Base-by-base conservation (phyloP, 306 rosid genomes). In the Castanea crenata region DNA sequence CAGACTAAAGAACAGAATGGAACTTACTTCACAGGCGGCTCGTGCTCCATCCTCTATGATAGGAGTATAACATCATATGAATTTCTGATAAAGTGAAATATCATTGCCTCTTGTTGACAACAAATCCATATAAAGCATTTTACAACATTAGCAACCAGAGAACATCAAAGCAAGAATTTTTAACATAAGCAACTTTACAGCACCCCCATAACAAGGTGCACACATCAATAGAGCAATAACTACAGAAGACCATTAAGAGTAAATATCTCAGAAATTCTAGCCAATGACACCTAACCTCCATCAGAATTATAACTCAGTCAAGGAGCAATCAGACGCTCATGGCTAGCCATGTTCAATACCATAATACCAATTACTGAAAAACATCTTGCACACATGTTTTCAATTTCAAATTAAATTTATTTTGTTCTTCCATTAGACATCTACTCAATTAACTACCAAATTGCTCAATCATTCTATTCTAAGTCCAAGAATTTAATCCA, bases 1-100 rank as follows among this genome's bases (percentile, higher is more conserved):
- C 6, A 4, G 7, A 29, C 4, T 31, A 25, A n/a, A 72, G 1
- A 77, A 25, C 5, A 58, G 4, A 63, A 61, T 57, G 38, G 57
- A 79, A 86, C 99, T 89, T 78, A 95, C 99, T 95, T 95, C 7
- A 89, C 93, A 27, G 96, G 91, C 4, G 93, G 92, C 79, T 95
- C 99, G n/a, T 88, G 90, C 29, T 92, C 98, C 88, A 79, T 95
- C 87, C 92, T 89, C 78, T 79, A 21, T 11, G 2, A 21, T 21
- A 23, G 10, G 5, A 59, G 65, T 20, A 59, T 12, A 62, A 49
- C 54, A 49, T 11, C 54, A 10, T 3, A 49, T 49, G 54, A 49
- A 49, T 10, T 7, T 9, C 54, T 12, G 54, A 49, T 49, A 13
- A 49, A 49, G 54, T 49, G 16, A 49, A 49, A 49, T 10, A 49